These are phyloP conservation scores for Thelonectria rubi DNA, from an alignment of 2,329 filamentous ascomycete species.

Conservation along the genomic window DNA sequence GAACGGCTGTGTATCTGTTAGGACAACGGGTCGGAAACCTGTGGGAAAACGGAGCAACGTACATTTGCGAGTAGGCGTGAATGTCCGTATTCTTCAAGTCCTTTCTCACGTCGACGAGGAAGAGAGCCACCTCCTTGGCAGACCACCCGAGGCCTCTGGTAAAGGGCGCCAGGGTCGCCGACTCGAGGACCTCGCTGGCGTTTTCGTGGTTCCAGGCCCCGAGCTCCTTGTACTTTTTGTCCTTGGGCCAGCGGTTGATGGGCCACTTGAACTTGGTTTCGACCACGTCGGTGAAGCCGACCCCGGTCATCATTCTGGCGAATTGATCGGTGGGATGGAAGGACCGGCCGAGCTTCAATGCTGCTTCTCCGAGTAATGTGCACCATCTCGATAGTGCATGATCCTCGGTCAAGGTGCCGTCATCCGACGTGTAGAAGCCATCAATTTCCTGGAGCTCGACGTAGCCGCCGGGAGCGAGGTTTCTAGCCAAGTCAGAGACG, in stretches of 20 bases:
- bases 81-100: constrained; percentile 16
- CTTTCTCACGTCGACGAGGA: constrained; percentile 24
- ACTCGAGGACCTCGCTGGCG: not conserved
- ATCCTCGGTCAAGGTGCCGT: constrained; percentile 31
- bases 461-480: constrained; percentile 33
- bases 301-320: constrained; percentile 18
- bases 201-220: constrained; percentile 15
- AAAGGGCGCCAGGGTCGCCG: constrained; percentile 8
- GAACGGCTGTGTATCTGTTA: not conserved
- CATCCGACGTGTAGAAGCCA: constrained; percentile 25
- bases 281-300: constrained; percentile 3
- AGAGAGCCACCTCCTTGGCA: constrained; percentile 1
- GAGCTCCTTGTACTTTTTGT: constrained; percentile 16
- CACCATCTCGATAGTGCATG: constrained; percentile 29
- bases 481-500: constrained; percentile 2
- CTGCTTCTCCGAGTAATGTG: constrained; percentile 25
- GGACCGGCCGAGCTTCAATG: constrained; percentile 24
- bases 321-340: not conserved
- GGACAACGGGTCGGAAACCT: not conserved
- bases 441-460: constrained; percentile 33
- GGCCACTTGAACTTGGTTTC: constrained; percentile 13
- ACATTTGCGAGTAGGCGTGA: constrained; percentile 31
- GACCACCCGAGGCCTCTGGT: constrained; percentile 22
- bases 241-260: constrained; percentile 20
- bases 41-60: not conserved